Conservation (phyloP, 1,284 basidiomycete species). For the Leccinum angustisporum region DNA sequence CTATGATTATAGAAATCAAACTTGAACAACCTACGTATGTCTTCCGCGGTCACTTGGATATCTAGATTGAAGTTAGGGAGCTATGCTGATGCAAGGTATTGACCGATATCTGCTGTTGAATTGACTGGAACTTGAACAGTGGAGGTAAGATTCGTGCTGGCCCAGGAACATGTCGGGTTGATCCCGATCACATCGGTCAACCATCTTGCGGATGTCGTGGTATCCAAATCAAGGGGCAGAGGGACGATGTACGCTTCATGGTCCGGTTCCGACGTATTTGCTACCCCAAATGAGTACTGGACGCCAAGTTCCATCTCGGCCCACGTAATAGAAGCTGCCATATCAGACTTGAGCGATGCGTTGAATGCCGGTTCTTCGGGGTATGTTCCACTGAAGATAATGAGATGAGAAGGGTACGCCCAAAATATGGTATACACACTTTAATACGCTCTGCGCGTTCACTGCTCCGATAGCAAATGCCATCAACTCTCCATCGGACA, state of each 20-base stretch:
- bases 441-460: slow-evolving; percentile 24
- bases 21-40: slow-evolving; percentile 13
- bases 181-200: slow-evolving; percentile 30
- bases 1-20: not conserved
- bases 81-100: slow-evolving; percentile 13
- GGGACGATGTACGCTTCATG: slow-evolving; percentile 24
- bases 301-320: slow-evolving; percentile 26
- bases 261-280: slow-evolving; percentile 11
- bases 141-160: slow-evolving; percentile 27
- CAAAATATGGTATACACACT: slow-evolving; percentile 11
- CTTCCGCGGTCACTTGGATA: slow-evolving; percentile 4
- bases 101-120: not conserved
- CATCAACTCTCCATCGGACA: slow-evolving; percentile 23
- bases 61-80: slow-evolving; percentile 23
- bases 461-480: slow-evolving; percentile 28
- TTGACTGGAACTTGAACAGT: slow-evolving; percentile 19
- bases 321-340: slow-evolving; percentile 25
- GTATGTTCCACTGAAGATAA: slow-evolving; percentile 12
- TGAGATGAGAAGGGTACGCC: not conserved
- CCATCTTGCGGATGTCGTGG: slow-evolving; percentile 27
- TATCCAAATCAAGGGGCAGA: slow-evolving; percentile 17
- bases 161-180: slow-evolving; percentile 29
- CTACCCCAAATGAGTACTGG: slow-evolving; percentile 23
- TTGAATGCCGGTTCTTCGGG: not conserved
- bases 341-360: slow-evolving; percentile 12